Evolutionary conservation across 1,284 basidiomycete species (phyloP), one percentile per base, ranked within the genome.

Genomic region (Apiotrichum sp.): DNA sequence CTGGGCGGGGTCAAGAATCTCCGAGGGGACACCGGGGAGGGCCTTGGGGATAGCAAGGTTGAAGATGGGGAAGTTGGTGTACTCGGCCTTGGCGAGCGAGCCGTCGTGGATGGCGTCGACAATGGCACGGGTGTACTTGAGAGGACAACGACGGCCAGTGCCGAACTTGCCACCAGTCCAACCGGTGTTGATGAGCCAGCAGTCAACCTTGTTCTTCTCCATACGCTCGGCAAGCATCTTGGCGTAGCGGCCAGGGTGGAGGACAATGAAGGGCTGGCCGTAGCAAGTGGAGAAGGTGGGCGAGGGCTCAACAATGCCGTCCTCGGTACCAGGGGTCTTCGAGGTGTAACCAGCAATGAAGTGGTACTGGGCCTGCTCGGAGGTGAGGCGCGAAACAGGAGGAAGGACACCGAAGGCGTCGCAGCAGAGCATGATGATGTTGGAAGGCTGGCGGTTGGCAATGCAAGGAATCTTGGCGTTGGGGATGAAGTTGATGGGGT

Each of bases 271-370:
- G 35, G 96, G 95, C 61, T 96, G 95, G 67, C 89, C 91, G 83
- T 98, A 98, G 79, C 93, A 98, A 40, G 95, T 97, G 33, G 93
- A 97, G 85, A 99, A 99, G 50, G 96, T 98, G 29, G 96, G 96
- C 65, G 95, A 93, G 56, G 95, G 96, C 79, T 98, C 95, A 55
- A 95, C 83, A 47, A 98, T 89, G 75, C 96, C 95, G 72, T 98
- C 95, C 75, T 99, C 95, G 22, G 95, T 99, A 62, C 95, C 95
- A 22, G 95, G 95, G 3, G 71, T 78, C 67, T 82, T 82, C 64
- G 90, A 95, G 51, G 93, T 98, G 81, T 98, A 96, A 56, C 92
- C 92, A 56, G 90, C 88, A 63, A 96, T 82, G 84, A 96, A 96
- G 80, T 95, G 91, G 79, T 99, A 99, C 78, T 89, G 90, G 6